Evolutionary conservation across 1,139 yeast genomes (phyloP), one percentile per base, ranked within the genome.

Genomic region (Suhomyces wounanorum): DNA sequence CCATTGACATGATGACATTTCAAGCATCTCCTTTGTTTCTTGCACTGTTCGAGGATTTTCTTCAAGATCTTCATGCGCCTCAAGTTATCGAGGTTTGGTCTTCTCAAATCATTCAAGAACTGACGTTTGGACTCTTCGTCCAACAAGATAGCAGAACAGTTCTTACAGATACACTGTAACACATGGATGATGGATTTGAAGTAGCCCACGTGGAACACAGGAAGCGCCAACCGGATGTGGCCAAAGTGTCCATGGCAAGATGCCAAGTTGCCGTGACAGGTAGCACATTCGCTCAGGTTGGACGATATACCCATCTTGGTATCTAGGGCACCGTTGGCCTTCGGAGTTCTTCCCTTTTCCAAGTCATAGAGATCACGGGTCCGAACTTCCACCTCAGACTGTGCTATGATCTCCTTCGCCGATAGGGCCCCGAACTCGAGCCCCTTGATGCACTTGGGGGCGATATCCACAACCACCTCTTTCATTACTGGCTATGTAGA

Each of bases 231-330:
- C 59, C 90, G 83, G 56, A 95, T 83, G 64, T 95, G 96, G 41
- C 99, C 99, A 67, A 95, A 95, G 72, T 95, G 99, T 49, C 99
- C 99, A 70, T 94, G 97, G 67, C 99, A 95, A 1, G 96, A 83
- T 0, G 97, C 97, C 61, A 95, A 74, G 60, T 85, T 85, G 8
- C 98, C 98, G 60, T 85, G 91, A 72, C 99, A 95, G 0, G 98
- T 95, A 14, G 82, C 68, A 75, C 99, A 95, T 64, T 88, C 96
- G 23, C 83, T 76, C 30, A 87, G 73, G 60, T 91, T 92, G 52
- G 95, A 84, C 7, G 97, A 89, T 13, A 91, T 91, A 66, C 99
- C 99, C 97, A 95, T 90, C 51, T 81, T 79, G 31, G 94, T 80
- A 67, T 95, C 99, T 45, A 95, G 75, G 6, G 99, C 98, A 56